These are phyloP conservation scores for Holtermannia corniformis DNA, from an alignment of 768 basidiomycete species.

Conservation along the genomic window DNA sequence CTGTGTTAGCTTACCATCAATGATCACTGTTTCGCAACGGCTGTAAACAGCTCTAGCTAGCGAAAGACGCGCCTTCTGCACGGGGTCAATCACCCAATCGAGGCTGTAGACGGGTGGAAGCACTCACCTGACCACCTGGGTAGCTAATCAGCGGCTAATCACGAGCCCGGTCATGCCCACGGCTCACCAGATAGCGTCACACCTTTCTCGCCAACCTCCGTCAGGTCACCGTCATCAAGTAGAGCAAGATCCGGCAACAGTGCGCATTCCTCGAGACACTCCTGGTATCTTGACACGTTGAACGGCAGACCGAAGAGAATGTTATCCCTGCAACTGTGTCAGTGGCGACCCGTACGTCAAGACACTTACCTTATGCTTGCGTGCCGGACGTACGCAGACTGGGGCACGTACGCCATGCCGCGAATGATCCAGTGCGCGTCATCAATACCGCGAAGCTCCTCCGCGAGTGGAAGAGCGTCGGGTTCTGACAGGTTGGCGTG, in stretches of 20 bases:
- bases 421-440: constrained; percentile 24
- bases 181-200: constrained; percentile 23
- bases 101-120: constrained; percentile 2
- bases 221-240: constrained; percentile 31
- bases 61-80: constrained; percentile 33
- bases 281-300: constrained; percentile 25
- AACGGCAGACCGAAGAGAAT: constrained; percentile 39
- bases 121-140: background rate
- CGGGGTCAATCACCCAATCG: no score
- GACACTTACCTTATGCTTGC: constrained; percentile 18
- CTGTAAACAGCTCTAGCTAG: constrained; percentile 40
- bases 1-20: constrained; percentile 11
- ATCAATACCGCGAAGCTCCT: background rate
- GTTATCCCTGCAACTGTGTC: constrained; percentile 48
- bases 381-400: constrained; percentile 34
- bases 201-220: constrained; percentile 39
- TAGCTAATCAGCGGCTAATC: background rate
- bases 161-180: background rate
- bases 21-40: constrained; percentile 31
- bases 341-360: no score
- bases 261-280: constrained; percentile 24
- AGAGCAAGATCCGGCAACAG: constrained; percentile 32
- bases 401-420: constrained; percentile 30
- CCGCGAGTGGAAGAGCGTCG: constrained; percentile 15
- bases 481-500: constrained; percentile 17